Evolutionary conservation across 495 filamentous ascomycete genomes (phyloP).

Genomic region (Mytilinidion resinicola): DNA sequence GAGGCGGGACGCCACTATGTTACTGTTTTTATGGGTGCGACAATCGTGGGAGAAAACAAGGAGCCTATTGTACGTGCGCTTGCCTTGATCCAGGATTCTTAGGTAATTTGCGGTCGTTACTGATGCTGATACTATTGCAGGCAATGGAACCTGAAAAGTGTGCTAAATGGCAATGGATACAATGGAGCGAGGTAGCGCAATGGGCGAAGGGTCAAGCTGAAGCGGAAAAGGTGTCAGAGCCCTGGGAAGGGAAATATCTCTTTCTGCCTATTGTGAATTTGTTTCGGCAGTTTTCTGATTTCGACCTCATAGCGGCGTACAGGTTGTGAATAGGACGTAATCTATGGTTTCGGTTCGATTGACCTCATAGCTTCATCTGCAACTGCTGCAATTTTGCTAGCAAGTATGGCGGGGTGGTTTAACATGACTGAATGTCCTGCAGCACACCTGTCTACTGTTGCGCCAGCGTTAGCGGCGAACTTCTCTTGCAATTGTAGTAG

Average conservation of each 20-base stretch:
- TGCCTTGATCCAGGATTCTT: neutral
- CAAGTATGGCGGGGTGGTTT: conserved; percentile 25
- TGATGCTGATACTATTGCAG: conserved; percentile 2
- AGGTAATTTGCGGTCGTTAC: no score
- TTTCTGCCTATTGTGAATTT: conserved; percentile 54
- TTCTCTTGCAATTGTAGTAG: conserved; percentile 23
- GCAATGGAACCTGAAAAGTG: conserved; percentile 60
- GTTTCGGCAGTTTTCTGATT: conserved; percentile 41
- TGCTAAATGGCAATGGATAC: conserved; percentile 55
- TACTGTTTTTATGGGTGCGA: conserved; percentile 54
- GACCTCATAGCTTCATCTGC: no score
- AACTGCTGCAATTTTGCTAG: neutral
- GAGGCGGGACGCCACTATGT: conserved; percentile 55
- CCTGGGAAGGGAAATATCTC: conserved; percentile 35
- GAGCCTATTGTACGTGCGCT: conserved; percentile 45
- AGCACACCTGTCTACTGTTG: conserved; percentile 25
- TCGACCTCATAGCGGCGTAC: conserved; percentile 3
- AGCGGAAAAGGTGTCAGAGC: conserved; percentile 21
- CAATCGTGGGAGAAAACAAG: conserved; percentile 36
- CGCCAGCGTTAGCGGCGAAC: conserved; percentile 26
- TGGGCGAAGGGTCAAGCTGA: conserved; percentile 31
- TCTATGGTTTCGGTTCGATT: no score
- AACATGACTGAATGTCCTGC: conserved; percentile 34
- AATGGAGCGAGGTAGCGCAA: conserved; percentile 43
- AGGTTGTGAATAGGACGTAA: neutral